Percentiles rank a stretch among this genome's conserved stretches.
phyloP scores from a whole-genome alignment of 1,139 yeast genomes.

The Hanseniaspora sp. region DNA sequence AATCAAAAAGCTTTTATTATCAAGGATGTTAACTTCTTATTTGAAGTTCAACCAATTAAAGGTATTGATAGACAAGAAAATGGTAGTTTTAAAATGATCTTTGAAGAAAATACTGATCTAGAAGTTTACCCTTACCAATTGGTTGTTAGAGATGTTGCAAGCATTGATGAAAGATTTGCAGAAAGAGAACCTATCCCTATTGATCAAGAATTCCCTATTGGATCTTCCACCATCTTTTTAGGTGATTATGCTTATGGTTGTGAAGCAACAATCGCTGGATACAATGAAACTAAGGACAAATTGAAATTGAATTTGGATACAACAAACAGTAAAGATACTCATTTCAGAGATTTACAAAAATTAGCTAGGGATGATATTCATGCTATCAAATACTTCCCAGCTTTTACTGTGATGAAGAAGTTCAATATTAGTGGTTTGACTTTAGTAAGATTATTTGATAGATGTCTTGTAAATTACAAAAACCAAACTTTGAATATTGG shows the following conservation, averaged over 20 bases:
- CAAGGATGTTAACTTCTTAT: conserved; percentile 46
- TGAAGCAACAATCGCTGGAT: conserved; percentile 63
- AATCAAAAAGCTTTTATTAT: conserved; percentile 49
- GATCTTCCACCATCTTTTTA: conserved; percentile 63
- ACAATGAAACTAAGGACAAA: conserved; percentile 35
- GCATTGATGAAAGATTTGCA: conserved; percentile 61
- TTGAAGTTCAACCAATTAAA: conserved; percentile 60
- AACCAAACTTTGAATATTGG: conserved; percentile 64
- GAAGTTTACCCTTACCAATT: conserved; percentile 65
- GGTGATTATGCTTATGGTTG: conserved; percentile 87
- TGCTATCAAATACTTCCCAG: conserved; percentile 51
- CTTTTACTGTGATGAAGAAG: conserved; percentile 53
- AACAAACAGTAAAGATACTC: conserved; percentile 41
- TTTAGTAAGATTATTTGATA: conserved; percentile 68
- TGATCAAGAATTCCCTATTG: conserved; percentile 68
- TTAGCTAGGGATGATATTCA: conserved; percentile 48
- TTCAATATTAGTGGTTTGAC: conserved; percentile 52
- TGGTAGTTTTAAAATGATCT: conserved; percentile 73
- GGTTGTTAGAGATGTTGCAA: conserved; percentile 61
- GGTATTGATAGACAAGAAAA: conserved; percentile 60
- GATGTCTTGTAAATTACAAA: conserved; percentile 48
- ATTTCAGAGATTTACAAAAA: conserved; percentile 52
- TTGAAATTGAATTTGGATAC: conserved; percentile 45
- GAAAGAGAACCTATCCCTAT: conserved; percentile 71
- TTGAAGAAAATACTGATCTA: conserved; percentile 33